A percentile compares a stretch with the other conserved stretches of the same genome.
Evolutionary conservation across 345 rosid species (phyloP).

Genomic region (Garcia nutans): DNA sequence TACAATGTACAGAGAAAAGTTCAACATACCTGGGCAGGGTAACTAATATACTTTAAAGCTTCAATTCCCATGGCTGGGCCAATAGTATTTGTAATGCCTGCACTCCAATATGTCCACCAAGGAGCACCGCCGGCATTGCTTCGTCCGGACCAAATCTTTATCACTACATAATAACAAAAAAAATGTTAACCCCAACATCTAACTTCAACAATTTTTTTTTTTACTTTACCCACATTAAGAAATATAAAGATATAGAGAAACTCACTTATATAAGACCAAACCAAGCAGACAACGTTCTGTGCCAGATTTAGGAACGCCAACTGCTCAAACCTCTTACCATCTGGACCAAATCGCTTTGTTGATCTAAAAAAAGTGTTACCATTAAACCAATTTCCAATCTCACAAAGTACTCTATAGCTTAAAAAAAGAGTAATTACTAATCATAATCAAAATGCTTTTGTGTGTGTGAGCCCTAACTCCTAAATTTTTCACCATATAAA

Average conservation of each 20-base stretch:
- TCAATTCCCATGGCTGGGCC: slow-evolving; percentile 99
- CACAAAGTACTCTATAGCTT: neutral
- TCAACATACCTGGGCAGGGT: slow-evolving; percentile 85
- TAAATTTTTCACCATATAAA: neutral
- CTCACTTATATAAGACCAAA: slow-evolving; percentile 95
- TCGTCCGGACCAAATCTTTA: slow-evolving; percentile 80
- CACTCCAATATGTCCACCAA: slow-evolving; percentile 95
- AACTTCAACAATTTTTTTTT: neutral
- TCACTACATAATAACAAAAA: slow-evolving; percentile 43
- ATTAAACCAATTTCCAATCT: neutral
- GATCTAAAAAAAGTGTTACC: slow-evolving; percentile 44
- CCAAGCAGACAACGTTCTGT: slow-evolving; percentile 81
- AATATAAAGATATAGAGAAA: neutral
- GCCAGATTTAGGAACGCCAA: slow-evolving; percentile 88
- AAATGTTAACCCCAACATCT: neutral
- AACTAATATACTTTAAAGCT: slow-evolving; percentile 92
- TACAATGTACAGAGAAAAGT: neutral
- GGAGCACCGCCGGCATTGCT: slow-evolving; percentile 70
- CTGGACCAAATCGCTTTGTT: slow-evolving; percentile 82
- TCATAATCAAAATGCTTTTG: neutral
- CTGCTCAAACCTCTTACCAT: slow-evolving; percentile 85
- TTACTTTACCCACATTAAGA: neutral
- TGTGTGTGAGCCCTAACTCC: neutral
- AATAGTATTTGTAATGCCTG: slow-evolving; percentile 93
- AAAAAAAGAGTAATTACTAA: neutral